phyloP scores from a whole-genome alignment of 176 grass and related monocot species.

The Bromus sterilis region DNA sequence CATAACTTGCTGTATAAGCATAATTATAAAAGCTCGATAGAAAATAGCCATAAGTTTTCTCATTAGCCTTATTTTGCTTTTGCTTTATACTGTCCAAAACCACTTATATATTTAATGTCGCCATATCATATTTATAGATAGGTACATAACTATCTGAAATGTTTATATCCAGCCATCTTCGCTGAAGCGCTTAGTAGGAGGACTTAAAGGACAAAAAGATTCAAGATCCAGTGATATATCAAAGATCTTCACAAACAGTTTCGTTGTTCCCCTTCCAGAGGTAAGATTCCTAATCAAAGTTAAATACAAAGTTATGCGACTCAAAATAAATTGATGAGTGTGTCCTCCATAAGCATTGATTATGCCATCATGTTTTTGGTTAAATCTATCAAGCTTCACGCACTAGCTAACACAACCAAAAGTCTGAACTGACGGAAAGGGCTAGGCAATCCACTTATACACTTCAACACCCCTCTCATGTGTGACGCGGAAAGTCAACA shows the following conservation, averaged over 20 bases:
- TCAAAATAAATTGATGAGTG: not conserved
- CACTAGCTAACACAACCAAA: no score
- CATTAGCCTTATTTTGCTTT: not conserved
- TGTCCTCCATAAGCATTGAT: not conserved
- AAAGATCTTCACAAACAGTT: slow-evolving; percentile 67
- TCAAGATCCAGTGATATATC: slow-evolving; percentile 49
- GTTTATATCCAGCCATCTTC: slow-evolving; percentile 55
- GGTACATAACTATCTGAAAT: slow-evolving; percentile 14
- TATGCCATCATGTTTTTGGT: not conserved
- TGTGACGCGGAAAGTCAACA: no score
- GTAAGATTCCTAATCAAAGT: slow-evolving; percentile 26
- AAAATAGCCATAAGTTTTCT: not conserved
- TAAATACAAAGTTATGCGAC: not conserved
- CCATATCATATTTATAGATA: not conserved
- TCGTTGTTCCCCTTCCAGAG: slow-evolving; percentile 77
- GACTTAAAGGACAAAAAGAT: slow-evolving; percentile 47
- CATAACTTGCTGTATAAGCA: not conserved
- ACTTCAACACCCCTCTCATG: no score
- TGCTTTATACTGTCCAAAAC: not conserved
- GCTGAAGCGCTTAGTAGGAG: slow-evolving; percentile 60
- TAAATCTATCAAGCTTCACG: no score
- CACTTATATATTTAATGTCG: not conserved
- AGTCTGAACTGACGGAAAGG: no score
- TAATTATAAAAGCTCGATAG: not conserved
- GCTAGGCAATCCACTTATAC: no score